Conservation (phyloP, 208 protist species). For the Acanthamoeba castellanii region DNA sequence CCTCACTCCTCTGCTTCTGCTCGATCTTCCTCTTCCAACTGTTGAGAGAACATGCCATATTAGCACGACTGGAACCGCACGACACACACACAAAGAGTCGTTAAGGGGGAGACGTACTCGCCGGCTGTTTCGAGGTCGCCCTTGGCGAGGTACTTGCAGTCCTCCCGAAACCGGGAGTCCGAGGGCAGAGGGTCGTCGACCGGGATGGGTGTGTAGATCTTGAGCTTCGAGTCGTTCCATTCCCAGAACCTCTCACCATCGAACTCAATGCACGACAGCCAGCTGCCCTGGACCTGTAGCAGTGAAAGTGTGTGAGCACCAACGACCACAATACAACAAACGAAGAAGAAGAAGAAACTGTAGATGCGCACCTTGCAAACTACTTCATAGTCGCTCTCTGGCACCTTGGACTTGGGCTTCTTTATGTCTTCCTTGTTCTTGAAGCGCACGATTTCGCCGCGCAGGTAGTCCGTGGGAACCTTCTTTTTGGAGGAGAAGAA, state of each 20-base stretch:
- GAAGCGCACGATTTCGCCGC: constrained; percentile 29
- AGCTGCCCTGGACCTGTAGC: constrained; percentile 73
- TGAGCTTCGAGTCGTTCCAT: constrained; percentile 63
- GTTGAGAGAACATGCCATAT: neutral
- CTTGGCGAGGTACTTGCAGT: constrained; percentile 69
- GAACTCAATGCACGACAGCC: constrained; percentile 76
- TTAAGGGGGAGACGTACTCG: constrained; percentile 1
- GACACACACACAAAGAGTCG: too few species aligned
- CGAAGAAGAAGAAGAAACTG: neutral
- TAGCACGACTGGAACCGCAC: neutral
- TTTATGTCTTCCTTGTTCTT: constrained; percentile 27
- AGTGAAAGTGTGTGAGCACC: neutral
- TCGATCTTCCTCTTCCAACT: constrained; percentile 26
- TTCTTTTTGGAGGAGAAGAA: constrained; percentile 80
- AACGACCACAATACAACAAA: constrained; percentile 29
- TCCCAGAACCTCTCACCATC: constrained; percentile 79
- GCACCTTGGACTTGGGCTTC: constrained; percentile 18
- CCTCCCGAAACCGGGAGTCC: constrained; percentile 75
- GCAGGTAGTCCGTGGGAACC: constrained; percentile 24
- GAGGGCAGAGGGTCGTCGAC: constrained; percentile 75
- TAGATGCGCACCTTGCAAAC: neutral
- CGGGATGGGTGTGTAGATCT: constrained; percentile 67
- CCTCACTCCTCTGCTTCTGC: constrained; percentile 53
- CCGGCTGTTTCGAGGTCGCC: constrained; percentile 76
- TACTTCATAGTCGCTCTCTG: neutral